Percentiles rank a stretch among this genome's conserved stretches.
phyloP scores from a whole-genome alignment of 2,329 filamentous ascomycete species.

The Coniochaeta ligniaria region DNA sequence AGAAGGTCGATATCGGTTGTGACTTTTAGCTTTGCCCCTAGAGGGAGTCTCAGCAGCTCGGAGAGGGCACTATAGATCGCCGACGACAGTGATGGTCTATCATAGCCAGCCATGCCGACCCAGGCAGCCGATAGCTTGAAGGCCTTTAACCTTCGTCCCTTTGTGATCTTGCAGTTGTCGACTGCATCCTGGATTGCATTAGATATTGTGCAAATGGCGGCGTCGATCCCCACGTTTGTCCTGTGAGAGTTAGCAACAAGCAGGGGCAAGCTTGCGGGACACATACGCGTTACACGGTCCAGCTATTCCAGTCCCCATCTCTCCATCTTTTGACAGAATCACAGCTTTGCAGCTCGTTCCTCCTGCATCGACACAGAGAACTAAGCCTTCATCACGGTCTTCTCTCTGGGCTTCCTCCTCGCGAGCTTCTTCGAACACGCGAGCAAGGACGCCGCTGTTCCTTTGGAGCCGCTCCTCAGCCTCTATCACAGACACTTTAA shows the following conservation, averaged over 20 bases:
- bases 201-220: conserved; percentile 17
- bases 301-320: conserved; percentile 19
- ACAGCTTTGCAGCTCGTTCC: conserved; percentile 33
- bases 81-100: conserved; percentile 21
- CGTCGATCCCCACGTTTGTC: conserved; percentile 18
- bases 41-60: conserved; percentile 17
- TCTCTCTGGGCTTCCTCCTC: neutral
- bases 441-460: conserved; percentile 1
- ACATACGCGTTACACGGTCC: conserved; percentile 32
- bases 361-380: conserved; percentile 33
- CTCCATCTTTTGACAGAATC: conserved; percentile 17
- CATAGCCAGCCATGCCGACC: conserved; percentile 32
- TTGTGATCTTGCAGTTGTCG: conserved; percentile 7
- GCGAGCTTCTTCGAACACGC: conserved; percentile 9
- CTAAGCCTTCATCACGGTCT: conserved; percentile 5
- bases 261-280: neutral
- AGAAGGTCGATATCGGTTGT: conserved; percentile 33
- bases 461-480: conserved; percentile 10
- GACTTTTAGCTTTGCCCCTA: conserved; percentile 16
- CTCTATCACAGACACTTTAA: conserved; percentile 9
- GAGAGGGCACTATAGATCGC: conserved; percentile 18
- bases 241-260: conserved; percentile 7
- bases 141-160: conserved; percentile 4
- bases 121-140: conserved; percentile 22
- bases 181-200: conserved; percentile 18